phyloP scores from a whole-genome alignment of 208 protist species.

The Wallacemonas rigidus region DNA sequence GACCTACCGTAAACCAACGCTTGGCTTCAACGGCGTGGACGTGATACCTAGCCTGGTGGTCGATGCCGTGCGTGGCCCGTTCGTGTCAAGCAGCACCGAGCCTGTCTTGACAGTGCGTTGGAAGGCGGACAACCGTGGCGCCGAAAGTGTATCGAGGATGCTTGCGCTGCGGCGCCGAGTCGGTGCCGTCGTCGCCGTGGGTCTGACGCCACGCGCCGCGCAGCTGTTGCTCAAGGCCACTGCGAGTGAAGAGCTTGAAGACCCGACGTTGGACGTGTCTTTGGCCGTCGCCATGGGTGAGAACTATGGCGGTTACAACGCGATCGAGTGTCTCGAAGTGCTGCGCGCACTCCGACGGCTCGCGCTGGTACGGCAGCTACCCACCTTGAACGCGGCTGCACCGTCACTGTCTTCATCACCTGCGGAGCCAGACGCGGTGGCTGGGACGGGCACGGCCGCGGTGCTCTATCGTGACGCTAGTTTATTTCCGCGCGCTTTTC shows the following conservation, averaged over 20 bases:
- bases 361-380: constrained; percentile 60
- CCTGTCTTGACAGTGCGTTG: constrained; percentile 68
- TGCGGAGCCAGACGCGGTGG: neutral
- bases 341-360: constrained; percentile 82
- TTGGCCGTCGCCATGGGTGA: constrained; percentile 78
- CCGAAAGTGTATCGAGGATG: constrained; percentile 50
- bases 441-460: neutral
- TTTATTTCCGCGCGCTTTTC: constrained; percentile 44
- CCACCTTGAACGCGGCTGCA: constrained; percentile 24
- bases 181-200: constrained; percentile 45
- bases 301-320: constrained; percentile 64
- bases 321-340: constrained; percentile 72
- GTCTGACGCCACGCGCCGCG: constrained; percentile 54
- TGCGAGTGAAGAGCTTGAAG: constrained; percentile 69
- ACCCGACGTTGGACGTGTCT: constrained; percentile 71
- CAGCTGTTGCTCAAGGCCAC: constrained; percentile 69
- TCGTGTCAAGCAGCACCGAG: constrained; percentile 55
- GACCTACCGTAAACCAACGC: constrained; percentile 30
- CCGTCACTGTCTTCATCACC: constrained; percentile 11
- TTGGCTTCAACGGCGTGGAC: constrained; percentile 74
- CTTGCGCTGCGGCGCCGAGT: constrained; percentile 55
- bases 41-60: constrained; percentile 67
- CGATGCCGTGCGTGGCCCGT: constrained; percentile 72
- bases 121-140: constrained; percentile 67
- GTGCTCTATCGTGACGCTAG: constrained; percentile 56